Percentiles rank a stretch among this genome's conserved stretches.
These are phyloP conservation scores for Fusarium guadeloupense DNA, from an alignment of 2,329 filamentous ascomycete species.

Conservation along the genomic window DNA sequence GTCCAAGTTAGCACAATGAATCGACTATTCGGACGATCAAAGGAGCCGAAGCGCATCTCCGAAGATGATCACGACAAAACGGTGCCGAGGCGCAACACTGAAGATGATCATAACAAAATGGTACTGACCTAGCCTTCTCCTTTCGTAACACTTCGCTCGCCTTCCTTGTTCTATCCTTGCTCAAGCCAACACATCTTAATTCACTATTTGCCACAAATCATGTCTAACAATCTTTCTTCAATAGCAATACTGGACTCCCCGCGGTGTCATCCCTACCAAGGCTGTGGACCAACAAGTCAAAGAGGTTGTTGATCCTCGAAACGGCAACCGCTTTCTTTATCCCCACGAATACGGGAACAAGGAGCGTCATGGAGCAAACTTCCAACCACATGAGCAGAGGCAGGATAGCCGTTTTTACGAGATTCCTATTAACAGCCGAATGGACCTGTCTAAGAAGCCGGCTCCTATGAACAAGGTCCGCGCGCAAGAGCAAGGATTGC, in stretches of 20 bases:
- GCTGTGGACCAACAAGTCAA: neutral
- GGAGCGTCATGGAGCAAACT: neutral
- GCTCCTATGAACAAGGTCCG: neutral
- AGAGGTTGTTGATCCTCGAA: neutral
- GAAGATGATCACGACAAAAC: no score
- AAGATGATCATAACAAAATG: conserved; percentile 7
- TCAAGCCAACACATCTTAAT: no score
- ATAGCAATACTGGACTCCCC: conserved; percentile 11
- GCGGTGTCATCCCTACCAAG: neutral
- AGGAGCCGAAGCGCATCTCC: no score
- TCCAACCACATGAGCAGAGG: neutral
- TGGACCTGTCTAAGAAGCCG: neutral
- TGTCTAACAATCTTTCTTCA: no score
- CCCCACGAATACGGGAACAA: neutral
- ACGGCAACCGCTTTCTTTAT: neutral
- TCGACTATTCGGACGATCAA: no score
- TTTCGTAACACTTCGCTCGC: no score
- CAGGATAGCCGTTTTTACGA: neutral
- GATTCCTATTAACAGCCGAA: neutral
- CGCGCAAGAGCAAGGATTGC: neutral
- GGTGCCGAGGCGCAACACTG: conserved; percentile 9
- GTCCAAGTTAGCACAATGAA: no score
- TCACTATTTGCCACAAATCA: no score
- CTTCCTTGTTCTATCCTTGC: no score
- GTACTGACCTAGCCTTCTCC: neutral